These are phyloP conservation scores for Naganishia sp. DNA, from an alignment of 1,284 basidiomycete genomes.

Conservation along the genomic window DNA sequence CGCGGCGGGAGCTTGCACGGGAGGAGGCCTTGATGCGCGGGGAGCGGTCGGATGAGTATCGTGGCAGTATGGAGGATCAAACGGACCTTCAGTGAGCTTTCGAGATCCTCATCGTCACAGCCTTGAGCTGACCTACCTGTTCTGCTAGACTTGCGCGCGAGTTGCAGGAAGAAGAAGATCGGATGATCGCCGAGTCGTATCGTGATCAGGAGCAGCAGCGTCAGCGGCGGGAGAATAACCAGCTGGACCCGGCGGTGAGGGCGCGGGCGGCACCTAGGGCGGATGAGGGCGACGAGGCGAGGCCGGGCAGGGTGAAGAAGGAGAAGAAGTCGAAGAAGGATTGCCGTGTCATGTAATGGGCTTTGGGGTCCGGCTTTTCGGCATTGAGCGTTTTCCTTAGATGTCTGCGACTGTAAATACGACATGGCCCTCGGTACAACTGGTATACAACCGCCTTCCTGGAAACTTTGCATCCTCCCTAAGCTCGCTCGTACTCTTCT, in stretches of 20 bases:
- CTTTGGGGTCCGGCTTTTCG: no score
- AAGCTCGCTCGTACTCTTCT: background rate
- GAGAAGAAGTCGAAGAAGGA: conserved; percentile 32
- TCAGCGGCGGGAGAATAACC: conserved; percentile 8
- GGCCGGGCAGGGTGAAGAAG: conserved; percentile 26
- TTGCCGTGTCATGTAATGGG: conserved; percentile 30
- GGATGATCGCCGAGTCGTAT: conserved; percentile 63
- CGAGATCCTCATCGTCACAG: background rate
- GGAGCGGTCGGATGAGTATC: conserved; percentile 48
- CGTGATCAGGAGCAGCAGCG: conserved; percentile 68
- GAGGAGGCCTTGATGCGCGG: conserved; percentile 35
- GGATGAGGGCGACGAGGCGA: background rate
- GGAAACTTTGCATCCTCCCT: background rate
- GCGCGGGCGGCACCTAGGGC: conserved; percentile 20
- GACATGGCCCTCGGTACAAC: no score
- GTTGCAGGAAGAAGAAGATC: conserved; percentile 36
- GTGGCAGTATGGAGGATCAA: conserved; percentile 55
- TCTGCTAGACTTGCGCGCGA: conserved; percentile 20
- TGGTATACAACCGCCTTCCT: background rate
- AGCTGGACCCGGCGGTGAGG: conserved; percentile 10
- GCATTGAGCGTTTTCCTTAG: no score
- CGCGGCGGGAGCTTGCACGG: conserved; percentile 12
- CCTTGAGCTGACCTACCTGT: background rate
- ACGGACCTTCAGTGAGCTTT: conserved; percentile 37
- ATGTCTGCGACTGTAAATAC: no score